Evolutionary conservation across 345 rosid genomes (phyloP).

Genomic region (Atalantia buxifolia): DNA sequence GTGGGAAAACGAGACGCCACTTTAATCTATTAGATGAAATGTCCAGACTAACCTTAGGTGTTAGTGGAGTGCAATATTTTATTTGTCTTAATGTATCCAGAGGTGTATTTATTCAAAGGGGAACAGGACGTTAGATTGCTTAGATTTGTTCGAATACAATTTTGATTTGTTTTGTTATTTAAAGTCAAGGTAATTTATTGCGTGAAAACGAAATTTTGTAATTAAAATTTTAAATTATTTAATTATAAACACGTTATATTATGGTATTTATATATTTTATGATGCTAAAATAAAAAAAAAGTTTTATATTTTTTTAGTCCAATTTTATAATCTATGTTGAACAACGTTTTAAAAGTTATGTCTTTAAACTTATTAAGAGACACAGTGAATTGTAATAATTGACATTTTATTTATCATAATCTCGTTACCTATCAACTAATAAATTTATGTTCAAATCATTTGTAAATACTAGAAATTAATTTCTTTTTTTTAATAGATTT

Average conservation of each 20-base stretch:
- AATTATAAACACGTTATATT: not conserved
- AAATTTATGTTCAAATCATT: too few species aligned
- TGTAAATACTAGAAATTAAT: too few species aligned
- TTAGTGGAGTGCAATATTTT: not conserved
- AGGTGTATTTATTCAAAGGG: not conserved
- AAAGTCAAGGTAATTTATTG: not conserved
- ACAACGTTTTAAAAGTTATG: too few species aligned
- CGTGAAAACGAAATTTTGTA: not conserved
- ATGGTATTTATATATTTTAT: not conserved
- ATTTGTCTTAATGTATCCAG: not conserved
- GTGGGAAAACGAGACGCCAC: not conserved
- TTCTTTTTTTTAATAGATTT: too few species aligned
- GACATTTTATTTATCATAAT: accelerated
- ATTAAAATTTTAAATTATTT: not conserved
- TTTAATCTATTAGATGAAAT: not conserved
- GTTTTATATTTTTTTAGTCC: too few species aligned
- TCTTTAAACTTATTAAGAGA: too few species aligned
- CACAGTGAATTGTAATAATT: too few species aligned
- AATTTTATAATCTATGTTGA: too few species aligned
- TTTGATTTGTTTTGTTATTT: not conserved
- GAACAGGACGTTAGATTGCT: not conserved
- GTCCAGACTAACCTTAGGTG: not conserved
- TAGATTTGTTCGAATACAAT: not conserved
- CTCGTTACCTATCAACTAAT: too few species aligned
- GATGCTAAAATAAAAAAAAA: not conserved